A percentile compares a stretch with the other conserved stretches of the same genome.
These are phyloP conservation scores for Penstemon eatonii DNA, from an alignment of 257 asterid genomes.

Conservation along the genomic window DNA sequence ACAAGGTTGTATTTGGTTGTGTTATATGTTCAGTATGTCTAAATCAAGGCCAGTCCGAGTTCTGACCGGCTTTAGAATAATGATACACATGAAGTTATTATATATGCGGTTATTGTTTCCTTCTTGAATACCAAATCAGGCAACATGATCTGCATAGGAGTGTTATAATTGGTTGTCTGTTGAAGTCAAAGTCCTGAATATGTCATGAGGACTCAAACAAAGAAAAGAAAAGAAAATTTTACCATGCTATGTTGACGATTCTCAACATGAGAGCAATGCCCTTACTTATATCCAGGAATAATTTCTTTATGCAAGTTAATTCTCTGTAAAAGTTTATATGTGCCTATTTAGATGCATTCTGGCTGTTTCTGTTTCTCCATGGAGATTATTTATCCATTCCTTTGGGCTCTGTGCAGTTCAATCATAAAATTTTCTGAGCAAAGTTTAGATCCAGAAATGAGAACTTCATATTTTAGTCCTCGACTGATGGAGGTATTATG, in stretches of 20 bases:
- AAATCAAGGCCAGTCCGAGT: neutral
- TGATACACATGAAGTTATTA: neutral
- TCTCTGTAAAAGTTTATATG: too few species aligned
- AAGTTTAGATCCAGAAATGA: conserved; percentile 75
- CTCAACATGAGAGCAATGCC: neutral
- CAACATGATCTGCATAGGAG: conserved; percentile 2
- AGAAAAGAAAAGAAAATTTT: conserved; percentile 15
- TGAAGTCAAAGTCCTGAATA: conserved; percentile 2
- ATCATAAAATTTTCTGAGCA: conserved; percentile 84
- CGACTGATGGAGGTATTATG: conserved; percentile 91
- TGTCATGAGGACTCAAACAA: conserved; percentile 1
- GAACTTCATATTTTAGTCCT: conserved; percentile 88
- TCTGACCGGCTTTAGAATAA: neutral
- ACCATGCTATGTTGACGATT: neutral
- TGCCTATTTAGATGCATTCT: conserved; percentile 4
- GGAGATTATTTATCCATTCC: conserved; percentile 23
- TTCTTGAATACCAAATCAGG: conserved; percentile 18
- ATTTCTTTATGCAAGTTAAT: too few species aligned
- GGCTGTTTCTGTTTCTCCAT: conserved; percentile 24
- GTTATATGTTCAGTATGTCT: neutral
- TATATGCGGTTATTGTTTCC: neutral
- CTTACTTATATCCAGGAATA: neutral
- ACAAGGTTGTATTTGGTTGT: neutral
- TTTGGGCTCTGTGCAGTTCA: conserved; percentile 55
- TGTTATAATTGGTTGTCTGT: conserved; percentile 16